Evolutionary conservation across 805 yeast species (phyloP), one percentile per base, ranked within the genome.

Genomic region (Saturnispora diversa): DNA sequence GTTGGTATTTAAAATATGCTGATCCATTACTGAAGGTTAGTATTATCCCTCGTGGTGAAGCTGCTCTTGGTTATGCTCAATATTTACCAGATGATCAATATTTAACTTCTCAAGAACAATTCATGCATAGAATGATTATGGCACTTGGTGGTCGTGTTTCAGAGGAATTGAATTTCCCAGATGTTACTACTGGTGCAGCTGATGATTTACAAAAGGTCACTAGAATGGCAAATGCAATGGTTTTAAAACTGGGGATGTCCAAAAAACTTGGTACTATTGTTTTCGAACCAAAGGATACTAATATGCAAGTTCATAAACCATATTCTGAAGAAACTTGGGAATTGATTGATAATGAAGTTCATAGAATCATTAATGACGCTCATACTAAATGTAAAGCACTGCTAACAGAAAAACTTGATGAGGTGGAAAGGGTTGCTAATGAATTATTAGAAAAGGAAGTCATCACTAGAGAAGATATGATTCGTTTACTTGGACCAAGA

Each of bases 161-260:
- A 28, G 99, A 92, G 63, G 98, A 94, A 63, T 63, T 92, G 36
- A 87, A 90, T 58, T 92, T 92, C 56, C 72, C 76, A 15, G 77
- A 88, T n/a, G 94, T 92, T 8, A 88, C 97, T 6, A 79, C 94
- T 42, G 98, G 99, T 44, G 98, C 96, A 0, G 78, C 87, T 17
- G 96, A 92, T 56, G 99, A 92, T 61, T 88, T 92, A 69, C 85
- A 90, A 59, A 92, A 92, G 60, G 95, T 92, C 17, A 90, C 97
- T 0, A 77, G 77, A 43, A 85, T 92, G 75, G 97, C 97, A 1
- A 83, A 80, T 35, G 75, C 82, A 21, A 92, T 92, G 98, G 95
- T 94, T 19, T 74, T 90, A 33, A 75, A 79, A 47, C 73, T 86
- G 54, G 99, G 99, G 40, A 92, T 92, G 98, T 79, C 90, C 5